Percentiles rank a stretch among this genome's conserved stretches.
phyloP scores from a whole-genome alignment of 2,329 filamentous ascomycete genomes.

The Calonectria multiphialidica region DNA sequence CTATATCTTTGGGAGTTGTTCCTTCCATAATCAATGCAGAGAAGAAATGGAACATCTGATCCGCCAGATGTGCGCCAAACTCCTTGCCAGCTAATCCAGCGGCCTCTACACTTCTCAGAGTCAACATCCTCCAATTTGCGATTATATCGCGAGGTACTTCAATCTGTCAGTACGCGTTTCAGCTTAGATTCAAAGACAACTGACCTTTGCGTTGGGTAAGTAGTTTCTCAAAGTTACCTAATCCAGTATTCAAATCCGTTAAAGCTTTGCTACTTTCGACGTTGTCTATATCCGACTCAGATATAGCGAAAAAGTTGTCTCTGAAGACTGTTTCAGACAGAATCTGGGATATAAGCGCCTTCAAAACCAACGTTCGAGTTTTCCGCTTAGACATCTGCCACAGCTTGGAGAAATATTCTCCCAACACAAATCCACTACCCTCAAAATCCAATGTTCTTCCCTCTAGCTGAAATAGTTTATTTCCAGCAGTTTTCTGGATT shows the following conservation, averaged over 20 bases:
- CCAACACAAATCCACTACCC: background rate
- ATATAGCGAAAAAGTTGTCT: background rate
- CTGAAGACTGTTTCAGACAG: background rate
- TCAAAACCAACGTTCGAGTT: background rate
- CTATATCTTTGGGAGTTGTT: background rate
- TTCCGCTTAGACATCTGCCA: background rate
- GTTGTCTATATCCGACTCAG: background rate
- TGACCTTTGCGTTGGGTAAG: background rate
- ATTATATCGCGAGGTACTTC: slow-evolving; percentile 10
- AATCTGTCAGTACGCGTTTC: background rate
- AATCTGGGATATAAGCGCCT: background rate
- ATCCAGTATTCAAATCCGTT: background rate
- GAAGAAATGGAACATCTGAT: slow-evolving; percentile 3
- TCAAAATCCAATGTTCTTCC: background rate
- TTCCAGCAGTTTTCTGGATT: background rate
- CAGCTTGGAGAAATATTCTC: background rate
- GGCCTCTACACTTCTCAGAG: slow-evolving; percentile 5
- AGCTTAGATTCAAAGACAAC: background rate
- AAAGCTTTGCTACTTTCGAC: background rate
- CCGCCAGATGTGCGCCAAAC: background rate
- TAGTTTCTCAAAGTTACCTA: background rate
- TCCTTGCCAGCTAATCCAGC: background rate
- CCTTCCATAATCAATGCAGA: background rate
- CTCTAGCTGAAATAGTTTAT: background rate
- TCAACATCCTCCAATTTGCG: slow-evolving; percentile 9